These are phyloP conservation scores for Serendipita sp. DNA, from an alignment of 768 basidiomycete genomes.

Conservation along the genomic window DNA sequence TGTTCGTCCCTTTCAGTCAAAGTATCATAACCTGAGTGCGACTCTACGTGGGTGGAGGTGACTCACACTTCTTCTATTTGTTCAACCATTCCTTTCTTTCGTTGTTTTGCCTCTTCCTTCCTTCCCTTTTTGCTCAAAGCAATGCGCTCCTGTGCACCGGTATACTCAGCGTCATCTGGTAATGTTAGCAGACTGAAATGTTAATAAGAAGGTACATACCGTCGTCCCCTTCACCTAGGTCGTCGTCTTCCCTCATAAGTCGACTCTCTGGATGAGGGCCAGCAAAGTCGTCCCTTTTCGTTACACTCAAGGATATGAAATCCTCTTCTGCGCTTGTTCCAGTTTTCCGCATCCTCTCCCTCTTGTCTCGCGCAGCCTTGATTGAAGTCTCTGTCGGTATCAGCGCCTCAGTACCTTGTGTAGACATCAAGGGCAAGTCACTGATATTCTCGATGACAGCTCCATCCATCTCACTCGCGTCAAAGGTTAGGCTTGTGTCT, in stretches of 20 bases:
- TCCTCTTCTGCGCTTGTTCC: slow-evolving; percentile 37
- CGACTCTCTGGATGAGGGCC: slow-evolving; percentile 80
- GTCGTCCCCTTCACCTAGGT: slow-evolving; percentile 75
- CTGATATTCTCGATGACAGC: slow-evolving; percentile 20
- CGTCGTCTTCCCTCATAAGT: slow-evolving; percentile 71
- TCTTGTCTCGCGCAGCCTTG: slow-evolving; percentile 53
- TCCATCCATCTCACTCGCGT: slow-evolving; percentile 22
- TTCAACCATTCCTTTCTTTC: slow-evolving; percentile 56
- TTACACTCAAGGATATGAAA: slow-evolving; percentile 62
- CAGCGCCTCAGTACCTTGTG: slow-evolving; percentile 25
- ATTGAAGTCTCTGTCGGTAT: slow-evolving; percentile 64
- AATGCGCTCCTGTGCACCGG: slow-evolving; percentile 73
- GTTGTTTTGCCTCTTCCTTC: slow-evolving; percentile 51
- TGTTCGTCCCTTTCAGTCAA: slow-evolving; percentile 42
- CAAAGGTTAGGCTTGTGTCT: slow-evolving; percentile 34
- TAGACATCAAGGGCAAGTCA: slow-evolving; percentile 12
- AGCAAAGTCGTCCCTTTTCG: slow-evolving; percentile 35
- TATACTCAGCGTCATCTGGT: slow-evolving; percentile 72
- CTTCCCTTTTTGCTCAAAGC: slow-evolving; percentile 70
- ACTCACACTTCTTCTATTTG: slow-evolving; percentile 68
- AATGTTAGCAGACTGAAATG: neutral
- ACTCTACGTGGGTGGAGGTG: slow-evolving; percentile 12
- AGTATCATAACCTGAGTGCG: slow-evolving; percentile 2
- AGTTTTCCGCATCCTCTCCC: slow-evolving; percentile 45
- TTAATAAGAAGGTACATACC: slow-evolving; percentile 29